Percentiles rank a stretch among this genome's conserved stretches.
phyloP scores from a whole-genome alignment of 2,329 filamentous ascomycete species.

The Penicillium sumatraense region DNA sequence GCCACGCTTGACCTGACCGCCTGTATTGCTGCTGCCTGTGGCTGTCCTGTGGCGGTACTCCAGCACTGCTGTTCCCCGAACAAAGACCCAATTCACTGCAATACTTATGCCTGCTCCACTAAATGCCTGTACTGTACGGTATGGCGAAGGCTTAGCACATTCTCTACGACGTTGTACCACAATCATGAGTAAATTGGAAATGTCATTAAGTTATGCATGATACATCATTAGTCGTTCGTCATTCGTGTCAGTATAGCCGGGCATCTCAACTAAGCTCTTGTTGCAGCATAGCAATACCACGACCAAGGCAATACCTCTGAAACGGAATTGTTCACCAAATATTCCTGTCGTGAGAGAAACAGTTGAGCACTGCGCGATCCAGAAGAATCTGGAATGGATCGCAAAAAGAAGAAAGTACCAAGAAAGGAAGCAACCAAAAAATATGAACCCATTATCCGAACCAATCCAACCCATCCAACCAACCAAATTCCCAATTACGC shows the following conservation, averaged over 20 bases:
- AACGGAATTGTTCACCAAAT: neutral
- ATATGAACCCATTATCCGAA: neutral
- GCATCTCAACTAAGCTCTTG: neutral
- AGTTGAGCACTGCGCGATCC: neutral
- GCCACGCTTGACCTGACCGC: conserved; percentile 19
- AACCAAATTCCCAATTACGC: neutral
- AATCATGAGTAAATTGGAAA: neutral
- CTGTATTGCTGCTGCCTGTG: conserved; percentile 29
- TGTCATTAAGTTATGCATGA: conserved; percentile 10
- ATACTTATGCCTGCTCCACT: neutral
- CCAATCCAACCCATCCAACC: neutral
- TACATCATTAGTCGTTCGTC: conserved; percentile 13
- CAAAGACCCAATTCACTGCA: neutral
- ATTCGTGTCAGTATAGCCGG: conserved; percentile 17
- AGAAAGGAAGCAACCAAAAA: neutral
- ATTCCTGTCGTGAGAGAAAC: conserved; percentile 4
- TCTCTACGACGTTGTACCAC: neutral
- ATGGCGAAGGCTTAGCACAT: neutral
- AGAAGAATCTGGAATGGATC: neutral
- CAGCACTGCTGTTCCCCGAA: neutral
- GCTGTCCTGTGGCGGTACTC: conserved; percentile 7
- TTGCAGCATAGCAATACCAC: neutral
- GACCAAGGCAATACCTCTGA: neutral
- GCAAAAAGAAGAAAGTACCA: neutral
- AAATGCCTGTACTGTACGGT: neutral